Conservation (phyloP, 192 early-diverging fungal species). For the Ambispora gerdemannii region DNA sequence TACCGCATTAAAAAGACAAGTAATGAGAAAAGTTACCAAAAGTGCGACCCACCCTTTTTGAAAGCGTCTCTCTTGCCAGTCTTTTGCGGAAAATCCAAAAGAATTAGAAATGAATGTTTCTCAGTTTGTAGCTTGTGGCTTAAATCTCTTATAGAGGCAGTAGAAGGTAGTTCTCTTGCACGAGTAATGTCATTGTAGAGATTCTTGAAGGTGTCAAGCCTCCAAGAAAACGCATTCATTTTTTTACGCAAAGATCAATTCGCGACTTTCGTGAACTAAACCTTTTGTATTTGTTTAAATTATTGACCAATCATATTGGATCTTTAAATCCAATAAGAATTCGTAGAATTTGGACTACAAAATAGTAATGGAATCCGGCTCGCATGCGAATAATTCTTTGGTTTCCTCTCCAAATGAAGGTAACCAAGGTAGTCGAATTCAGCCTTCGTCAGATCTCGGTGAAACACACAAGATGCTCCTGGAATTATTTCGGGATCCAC, state of each 20-base stretch:
- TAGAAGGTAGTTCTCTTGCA: background rate
- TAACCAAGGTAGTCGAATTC: too few relatives aligned
- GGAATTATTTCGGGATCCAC: conserved; percentile 24
- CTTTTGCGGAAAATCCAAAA: background rate
- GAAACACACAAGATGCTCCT: conserved; percentile 17
- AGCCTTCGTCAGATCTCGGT: conserved; percentile 1
- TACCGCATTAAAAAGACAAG: background rate
- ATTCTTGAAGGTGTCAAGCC: background rate
- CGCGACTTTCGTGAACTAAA: too few relatives aligned
- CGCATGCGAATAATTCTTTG: too few relatives aligned
- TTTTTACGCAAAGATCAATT: too few relatives aligned
- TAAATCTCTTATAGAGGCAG: background rate
- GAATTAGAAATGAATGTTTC: background rate
- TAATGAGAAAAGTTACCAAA: background rate
- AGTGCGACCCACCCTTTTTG: background rate
- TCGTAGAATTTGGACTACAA: too few relatives aligned
- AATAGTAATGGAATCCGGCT: too few relatives aligned
- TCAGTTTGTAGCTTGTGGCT: background rate
- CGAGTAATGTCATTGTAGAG: background rate
- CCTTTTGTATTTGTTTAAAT: too few relatives aligned
- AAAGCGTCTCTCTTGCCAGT: background rate
- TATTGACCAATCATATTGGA: too few relatives aligned
- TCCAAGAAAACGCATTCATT: too few relatives aligned
- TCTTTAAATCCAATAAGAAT: too few relatives aligned
- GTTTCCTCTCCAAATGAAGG: too few relatives aligned